These are phyloP conservation scores for Ustilago cynodontis DNA, from an alignment of 1,284 basidiomycete species.

Conservation along the genomic window DNA sequence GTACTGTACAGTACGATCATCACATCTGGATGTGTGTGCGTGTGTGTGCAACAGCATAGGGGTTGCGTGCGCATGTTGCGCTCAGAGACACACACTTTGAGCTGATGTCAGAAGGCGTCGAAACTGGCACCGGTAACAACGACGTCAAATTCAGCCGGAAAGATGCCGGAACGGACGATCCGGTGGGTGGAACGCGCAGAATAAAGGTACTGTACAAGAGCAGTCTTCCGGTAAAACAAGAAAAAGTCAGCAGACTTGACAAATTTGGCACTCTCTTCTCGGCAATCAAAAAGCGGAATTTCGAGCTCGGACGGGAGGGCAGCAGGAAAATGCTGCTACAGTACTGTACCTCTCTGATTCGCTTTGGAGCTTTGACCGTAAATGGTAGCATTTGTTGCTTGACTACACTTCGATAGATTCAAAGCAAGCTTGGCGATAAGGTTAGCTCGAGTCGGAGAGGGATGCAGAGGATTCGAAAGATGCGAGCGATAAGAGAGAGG, in stretches of 20 bases:
- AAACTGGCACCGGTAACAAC: too few relatives aligned
- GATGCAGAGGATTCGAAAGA: not conserved
- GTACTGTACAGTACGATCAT: too few relatives aligned
- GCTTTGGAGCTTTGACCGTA: not conserved
- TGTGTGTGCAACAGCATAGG: too few relatives aligned
- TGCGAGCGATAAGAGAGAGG: not conserved
- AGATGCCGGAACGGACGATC: not conserved
- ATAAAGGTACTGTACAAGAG: too few relatives aligned
- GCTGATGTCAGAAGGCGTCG: too few relatives aligned
- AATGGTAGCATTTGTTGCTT: not conserved
- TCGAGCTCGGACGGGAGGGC: not conserved
- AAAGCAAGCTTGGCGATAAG: not conserved
- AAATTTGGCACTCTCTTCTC: not conserved
- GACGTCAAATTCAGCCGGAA: not conserved
- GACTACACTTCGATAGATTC: not conserved
- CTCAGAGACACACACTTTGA: too few relatives aligned
- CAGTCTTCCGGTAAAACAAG: not conserved
- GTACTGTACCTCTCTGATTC: too few relatives aligned
- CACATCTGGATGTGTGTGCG: too few relatives aligned
- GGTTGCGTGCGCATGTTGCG: too few relatives aligned
- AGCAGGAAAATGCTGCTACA: too few relatives aligned
- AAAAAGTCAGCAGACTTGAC: slow-evolving; percentile 15
- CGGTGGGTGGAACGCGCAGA: too few relatives aligned
- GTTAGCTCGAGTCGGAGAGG: not conserved
- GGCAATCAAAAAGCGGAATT: slow-evolving; percentile 6